Percentiles rank a stretch among this genome's conserved stretches.
phyloP scores from a whole-genome alignment of 768 basidiomycete genomes.

The Mycena polygramma region DNA sequence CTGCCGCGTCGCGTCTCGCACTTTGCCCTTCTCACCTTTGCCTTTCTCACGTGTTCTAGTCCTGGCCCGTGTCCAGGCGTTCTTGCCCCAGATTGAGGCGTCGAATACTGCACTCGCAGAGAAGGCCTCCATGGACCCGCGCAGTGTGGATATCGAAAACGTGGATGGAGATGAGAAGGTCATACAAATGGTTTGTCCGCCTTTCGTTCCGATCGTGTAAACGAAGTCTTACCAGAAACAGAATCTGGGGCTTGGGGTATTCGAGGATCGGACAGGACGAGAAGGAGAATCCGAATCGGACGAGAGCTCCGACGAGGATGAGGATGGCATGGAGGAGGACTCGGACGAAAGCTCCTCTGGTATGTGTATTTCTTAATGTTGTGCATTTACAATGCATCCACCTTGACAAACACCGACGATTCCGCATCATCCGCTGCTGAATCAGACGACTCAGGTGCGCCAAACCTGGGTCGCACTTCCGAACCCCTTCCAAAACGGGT shows the following conservation, averaged over 20 bases:
- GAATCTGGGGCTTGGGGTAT: constrained; percentile 60
- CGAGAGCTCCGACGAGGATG: constrained; percentile 11
- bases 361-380: not conserved
- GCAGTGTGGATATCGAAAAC: constrained; percentile 64
- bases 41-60: constrained; percentile 46
- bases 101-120: constrained; percentile 57
- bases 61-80: constrained; percentile 60
- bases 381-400: not conserved
- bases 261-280: constrained; percentile 43
- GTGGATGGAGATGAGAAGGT: constrained; percentile 50
- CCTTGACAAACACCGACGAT: not conserved
- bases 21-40: not conserved
- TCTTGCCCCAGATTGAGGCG: constrained; percentile 61
- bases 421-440: constrained; percentile 15
- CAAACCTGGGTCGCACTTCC: not conserved
- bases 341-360: constrained; percentile 7
- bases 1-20: not conserved
- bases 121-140: constrained; percentile 49
- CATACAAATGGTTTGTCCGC: constrained; percentile 57
- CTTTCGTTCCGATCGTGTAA: not conserved
- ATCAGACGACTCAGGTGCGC: not conserved
- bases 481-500: constrained; percentile 28
- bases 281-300: constrained; percentile 4
- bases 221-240: constrained; percentile 27
- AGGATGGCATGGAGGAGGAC: constrained; percentile 5